These are phyloP conservation scores for Mycena floridula DNA, from an alignment of 768 basidiomycete species.

Conservation along the genomic window DNA sequence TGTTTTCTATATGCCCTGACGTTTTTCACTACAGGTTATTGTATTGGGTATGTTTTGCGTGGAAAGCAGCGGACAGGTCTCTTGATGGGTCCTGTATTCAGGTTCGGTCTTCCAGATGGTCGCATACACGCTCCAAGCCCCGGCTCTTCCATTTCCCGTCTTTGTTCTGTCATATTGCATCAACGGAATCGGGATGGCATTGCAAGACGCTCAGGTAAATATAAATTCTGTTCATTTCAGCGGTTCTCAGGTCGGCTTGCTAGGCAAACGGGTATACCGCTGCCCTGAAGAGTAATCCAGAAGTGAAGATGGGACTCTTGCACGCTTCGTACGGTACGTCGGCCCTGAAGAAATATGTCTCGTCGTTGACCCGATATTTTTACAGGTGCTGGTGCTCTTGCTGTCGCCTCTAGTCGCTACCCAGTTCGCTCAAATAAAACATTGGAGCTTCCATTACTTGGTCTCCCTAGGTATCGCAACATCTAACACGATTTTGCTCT, in stretches of 20 bases:
- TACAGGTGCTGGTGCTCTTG: constrained; percentile 59
- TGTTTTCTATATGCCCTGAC: not conserved
- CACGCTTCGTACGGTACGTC: constrained; percentile 56
- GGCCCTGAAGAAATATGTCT: too few relatives aligned
- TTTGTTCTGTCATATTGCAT: constrained; percentile 44
- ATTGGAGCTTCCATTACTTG: constrained; percentile 80
- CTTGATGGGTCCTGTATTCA: too few relatives aligned
- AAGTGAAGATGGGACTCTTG: constrained; percentile 63
- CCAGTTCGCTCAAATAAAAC: constrained; percentile 59
- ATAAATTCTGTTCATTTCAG: constrained; percentile 1
- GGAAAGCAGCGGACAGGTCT: not conserved
- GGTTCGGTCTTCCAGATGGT: constrained; percentile 47
- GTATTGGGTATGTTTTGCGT: constrained; percentile 13
- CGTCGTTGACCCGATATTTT: not conserved
- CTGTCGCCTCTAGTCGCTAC: constrained; percentile 73
- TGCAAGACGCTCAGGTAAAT: too few relatives aligned
- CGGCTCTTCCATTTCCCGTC: constrained; percentile 59
- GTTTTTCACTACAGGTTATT: constrained; percentile 10
- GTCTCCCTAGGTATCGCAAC: constrained; percentile 62
- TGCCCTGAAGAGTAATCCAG: constrained; percentile 44
- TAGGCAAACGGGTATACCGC: constrained; percentile 71
- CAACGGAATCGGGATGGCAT: constrained; percentile 36
- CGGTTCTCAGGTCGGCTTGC: constrained; percentile 14
- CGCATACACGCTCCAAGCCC: constrained; percentile 46
- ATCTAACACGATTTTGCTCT: constrained; percentile 45